phyloP scores from a whole-genome alignment of 257 asterid species.

The Solanum microdontum region DNA sequence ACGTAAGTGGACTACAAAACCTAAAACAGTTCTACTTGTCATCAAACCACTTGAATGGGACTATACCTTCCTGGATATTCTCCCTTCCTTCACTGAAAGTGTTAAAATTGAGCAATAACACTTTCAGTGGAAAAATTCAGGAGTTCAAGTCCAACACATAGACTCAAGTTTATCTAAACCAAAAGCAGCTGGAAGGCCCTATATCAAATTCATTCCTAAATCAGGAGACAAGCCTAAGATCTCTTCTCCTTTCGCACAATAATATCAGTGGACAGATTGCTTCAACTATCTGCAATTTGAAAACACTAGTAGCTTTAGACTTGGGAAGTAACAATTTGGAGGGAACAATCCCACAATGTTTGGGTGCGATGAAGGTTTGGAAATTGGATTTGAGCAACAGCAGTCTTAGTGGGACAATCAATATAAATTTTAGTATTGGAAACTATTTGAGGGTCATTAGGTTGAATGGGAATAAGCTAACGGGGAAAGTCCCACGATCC shows the following conservation, averaged over 20 bases:
- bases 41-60: not conserved
- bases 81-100: fast-evolving
- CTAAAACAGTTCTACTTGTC: fast-evolving
- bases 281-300: not conserved
- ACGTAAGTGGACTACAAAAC: not conserved
- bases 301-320: fast-evolving
- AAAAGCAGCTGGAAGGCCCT: not conserved
- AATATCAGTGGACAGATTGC: not conserved
- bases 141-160: not conserved
- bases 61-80: too few relatives aligned
- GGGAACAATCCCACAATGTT: not conserved
- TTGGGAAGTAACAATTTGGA: not conserved
- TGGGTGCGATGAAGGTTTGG: not conserved
- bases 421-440: too few relatives aligned
- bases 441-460: fast-evolving
- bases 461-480: too few relatives aligned
- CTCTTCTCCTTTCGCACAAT: not conserved
- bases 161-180: not conserved
- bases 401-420: too few relatives aligned
- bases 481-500: too few relatives aligned
- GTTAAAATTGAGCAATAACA: too few relatives aligned
- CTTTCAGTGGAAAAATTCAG: not conserved
- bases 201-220: not conserved
- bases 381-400: not conserved
- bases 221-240: fast-evolving